Percentiles rank a stretch among this genome's conserved stretches.
Evolutionary conservation across 441 rosid genomes (phyloP).

Genomic region (Gossypium gossypioides): DNA sequence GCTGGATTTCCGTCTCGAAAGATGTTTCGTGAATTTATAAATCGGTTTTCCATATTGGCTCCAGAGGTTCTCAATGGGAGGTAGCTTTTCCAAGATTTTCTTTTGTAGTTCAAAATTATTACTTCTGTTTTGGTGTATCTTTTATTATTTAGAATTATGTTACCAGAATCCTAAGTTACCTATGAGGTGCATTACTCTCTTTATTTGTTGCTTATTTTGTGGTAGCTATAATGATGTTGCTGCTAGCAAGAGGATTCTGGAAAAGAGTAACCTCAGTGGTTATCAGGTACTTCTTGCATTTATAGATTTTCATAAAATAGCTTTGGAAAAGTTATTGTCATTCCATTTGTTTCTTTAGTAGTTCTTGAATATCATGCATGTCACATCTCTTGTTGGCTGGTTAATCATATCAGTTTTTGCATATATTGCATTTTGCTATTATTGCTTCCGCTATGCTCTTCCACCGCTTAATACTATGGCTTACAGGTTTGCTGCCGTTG

Average conservation of each 20-base stretch:
- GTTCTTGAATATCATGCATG: conserved; percentile 3
- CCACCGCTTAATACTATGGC: not conserved
- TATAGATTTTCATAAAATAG: not conserved
- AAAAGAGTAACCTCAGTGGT: conserved; percentile 64
- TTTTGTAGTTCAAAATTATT: conserved; percentile 1
- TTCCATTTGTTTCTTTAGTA: not conserved
- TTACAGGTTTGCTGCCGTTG: conserved; percentile 17
- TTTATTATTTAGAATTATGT: conserved; percentile 4
- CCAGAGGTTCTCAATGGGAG: conserved; percentile 46
- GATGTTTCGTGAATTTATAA: conserved; percentile 56
- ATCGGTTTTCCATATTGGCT: conserved; percentile 59
- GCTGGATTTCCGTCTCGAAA: conserved; percentile 96
- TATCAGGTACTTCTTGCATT: conserved; percentile 55
- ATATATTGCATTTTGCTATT: conserved; percentile 1
- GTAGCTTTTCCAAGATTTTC: conserved; percentile 31
- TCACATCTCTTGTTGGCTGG: not conserved
- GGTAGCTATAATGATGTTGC: conserved; percentile 49
- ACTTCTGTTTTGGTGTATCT: not conserved
- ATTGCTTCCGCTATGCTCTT: not conserved
- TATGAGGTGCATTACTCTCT: conserved; percentile 4
- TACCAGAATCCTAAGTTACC: conserved; percentile 11
- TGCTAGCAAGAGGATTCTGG: conserved; percentile 75
- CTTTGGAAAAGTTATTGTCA: not conserved
- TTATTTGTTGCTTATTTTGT: conserved; percentile 15
- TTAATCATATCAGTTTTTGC: not conserved